Base-by-base conservation (phyloP, 306 rosid genomes). In the Begonia loranthoides region DNA sequence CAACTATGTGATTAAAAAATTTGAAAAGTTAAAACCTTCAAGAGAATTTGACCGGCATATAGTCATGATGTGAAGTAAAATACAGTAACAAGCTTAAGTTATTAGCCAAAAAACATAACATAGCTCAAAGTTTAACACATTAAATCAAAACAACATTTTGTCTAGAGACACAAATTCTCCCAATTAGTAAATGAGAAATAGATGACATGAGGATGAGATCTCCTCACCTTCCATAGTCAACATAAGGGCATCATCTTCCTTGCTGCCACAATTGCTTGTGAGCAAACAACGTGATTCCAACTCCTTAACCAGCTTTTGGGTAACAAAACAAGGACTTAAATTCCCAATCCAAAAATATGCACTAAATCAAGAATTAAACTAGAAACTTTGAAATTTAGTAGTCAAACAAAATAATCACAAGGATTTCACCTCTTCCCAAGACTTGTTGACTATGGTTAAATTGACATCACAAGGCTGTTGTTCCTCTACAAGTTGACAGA, bases 401-500 rank as follows among this genome's bases (percentile, higher is more conserved):
- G 36, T 28, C 36, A 28, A 28, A 28, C 36, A 28, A 28, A 28
- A 28, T 28, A 28, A 28, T 28, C 36, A 28, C 51, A 14, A 48
- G 16, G 39, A 21, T 16, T 58, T 34, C 71, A 86, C 99, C 94
- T 80, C 64, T 57, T 79, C 78, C 94, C 84, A 76, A 49, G 87
- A 76, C 68, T 74, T 86, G 70, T 75, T 76, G 63, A 79, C 94
- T 57, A 73, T 86, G 1, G 67, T 38, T 64, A 80, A 62, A 45
- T 78, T 73, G 41, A 81, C 63, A 64, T 68, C 88, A 71, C 76
- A 63, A 16, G 96, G 82, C 56, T 66, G 74, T 57, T 92, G 96
- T 66, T 70, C 73, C 61, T 64, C 78, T 76, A 74, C 74, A 65
- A 83, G 67, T 40, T 73, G 93, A 61, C 70, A 72, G 62, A 70